Base-by-base conservation (phyloP, 495 filamentous ascomycete species). In the Annulohypoxylon bovei region DNA sequence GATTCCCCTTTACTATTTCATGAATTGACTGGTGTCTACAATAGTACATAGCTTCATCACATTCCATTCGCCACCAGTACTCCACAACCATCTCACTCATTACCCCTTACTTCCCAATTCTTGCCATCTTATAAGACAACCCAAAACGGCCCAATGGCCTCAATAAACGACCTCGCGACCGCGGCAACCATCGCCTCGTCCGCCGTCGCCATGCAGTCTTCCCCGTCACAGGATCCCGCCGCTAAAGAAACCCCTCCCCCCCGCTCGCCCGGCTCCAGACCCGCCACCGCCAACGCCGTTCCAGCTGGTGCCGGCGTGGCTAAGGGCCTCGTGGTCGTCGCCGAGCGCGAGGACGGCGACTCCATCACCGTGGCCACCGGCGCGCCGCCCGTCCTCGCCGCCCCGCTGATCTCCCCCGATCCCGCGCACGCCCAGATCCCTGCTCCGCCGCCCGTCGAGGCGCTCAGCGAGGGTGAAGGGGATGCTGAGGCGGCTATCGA, bases 151-250 rank as follows among this genome's bases (percentile, higher is more conserved):
- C 11, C 53, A 58, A 82, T 81, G 77, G 77, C 81, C 3, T 83
- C 81, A 4, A 81, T 81, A 44, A 81, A 81, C 59, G 81, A 83
- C 65, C 80, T 83, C 7, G 81, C 79, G 14, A 77, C 79, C 5
- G 81, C 78, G 23, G 81, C 75, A 40, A 77, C 80, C 1, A 77
- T 80, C 11, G 78, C 78, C 16, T 78, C 76, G 28, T 78, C 79
- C 30, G 78, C 74, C 18, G 76, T 80, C 11, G 74, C 72, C 18
- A 49, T 75, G 11, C 72, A 72, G 37, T 64, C 75, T 6, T 69
- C 67, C 6, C 69, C 75, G 33, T 32, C 14, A 22, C 65, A 55
- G 30, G 67, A 74, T 11, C 14, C 27, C 37, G 33, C 33, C 20
- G 62, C 52, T 0, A 27, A 47, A 46, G 32, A 44, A 4, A 39